A percentile compares a stretch with the other conserved stretches of the same genome.
phyloP scores from a whole-genome alignment of 805 yeast species.

The Nakazawaea laoshanensis region DNA sequence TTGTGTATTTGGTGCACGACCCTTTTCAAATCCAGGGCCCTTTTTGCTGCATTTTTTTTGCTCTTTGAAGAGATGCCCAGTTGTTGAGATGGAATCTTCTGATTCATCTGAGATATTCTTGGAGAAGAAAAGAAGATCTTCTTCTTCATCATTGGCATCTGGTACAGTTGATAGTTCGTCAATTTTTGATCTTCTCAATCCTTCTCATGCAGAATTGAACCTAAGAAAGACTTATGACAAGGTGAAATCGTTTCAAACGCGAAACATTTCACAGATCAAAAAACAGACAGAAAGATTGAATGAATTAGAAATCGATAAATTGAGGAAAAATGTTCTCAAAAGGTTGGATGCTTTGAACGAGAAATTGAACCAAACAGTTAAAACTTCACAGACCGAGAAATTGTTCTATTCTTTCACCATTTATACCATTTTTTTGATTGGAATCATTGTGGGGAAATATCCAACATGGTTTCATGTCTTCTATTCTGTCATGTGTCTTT shows the following conservation, averaged over 20 bases:
- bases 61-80: no score
- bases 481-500: slow-evolving; percentile 51
- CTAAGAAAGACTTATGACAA: slow-evolving; percentile 9
- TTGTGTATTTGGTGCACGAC: no score
- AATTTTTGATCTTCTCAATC: slow-evolving; percentile 9
- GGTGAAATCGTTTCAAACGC: slow-evolving; percentile 10
- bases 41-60: no score
- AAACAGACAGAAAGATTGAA: slow-evolving; percentile 15
- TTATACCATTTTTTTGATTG: slow-evolving; percentile 58
- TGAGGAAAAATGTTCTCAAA: slow-evolving; percentile 16
- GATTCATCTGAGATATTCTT: no score
- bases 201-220: slow-evolving; percentile 9
- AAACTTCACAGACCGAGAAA: slow-evolving; percentile 59
- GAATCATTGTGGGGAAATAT: slow-evolving; percentile 66
- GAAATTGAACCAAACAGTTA: slow-evolving; percentile 25
- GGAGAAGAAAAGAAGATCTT: no score
- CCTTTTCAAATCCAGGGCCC: no score
- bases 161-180: slow-evolving; percentile 3
- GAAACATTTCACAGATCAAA: slow-evolving; percentile 12
- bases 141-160: slow-evolving; percentile 1
- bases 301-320: slow-evolving; percentile 19
- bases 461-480: slow-evolving; percentile 73
- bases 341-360: slow-evolving; percentile 29
- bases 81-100: no score
- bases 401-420: slow-evolving; percentile 71